phyloP scores from a whole-genome alignment of 768 basidiomycete genomes.

The Kwoniella sp. region DNA sequence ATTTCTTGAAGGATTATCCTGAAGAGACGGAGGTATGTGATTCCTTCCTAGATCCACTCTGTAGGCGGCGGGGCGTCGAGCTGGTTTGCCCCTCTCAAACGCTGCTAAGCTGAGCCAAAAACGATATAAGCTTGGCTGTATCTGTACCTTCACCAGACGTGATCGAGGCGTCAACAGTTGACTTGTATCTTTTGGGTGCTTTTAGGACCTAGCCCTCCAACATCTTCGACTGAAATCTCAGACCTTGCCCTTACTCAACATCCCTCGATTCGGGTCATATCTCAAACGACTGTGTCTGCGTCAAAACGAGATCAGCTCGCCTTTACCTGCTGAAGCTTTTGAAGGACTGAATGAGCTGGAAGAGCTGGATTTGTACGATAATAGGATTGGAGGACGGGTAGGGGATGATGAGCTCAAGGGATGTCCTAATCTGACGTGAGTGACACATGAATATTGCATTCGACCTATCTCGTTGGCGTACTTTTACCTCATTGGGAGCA shows the following conservation, averaged over 20 bases:
- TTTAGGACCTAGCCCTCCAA: slow-evolving; percentile 81
- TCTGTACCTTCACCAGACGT: no score
- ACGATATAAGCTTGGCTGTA: no score
- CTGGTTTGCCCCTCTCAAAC: no score
- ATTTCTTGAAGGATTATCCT: slow-evolving; percentile 75
- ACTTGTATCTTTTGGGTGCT: no score
- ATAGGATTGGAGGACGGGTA: slow-evolving; percentile 76
- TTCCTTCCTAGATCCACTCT: background rate
- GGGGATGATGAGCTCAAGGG: slow-evolving; percentile 64
- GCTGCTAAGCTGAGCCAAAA: no score
- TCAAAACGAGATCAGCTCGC: slow-evolving; percentile 75
- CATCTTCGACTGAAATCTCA: slow-evolving; percentile 72
- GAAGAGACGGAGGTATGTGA: slow-evolving; percentile 76
- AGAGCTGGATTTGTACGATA: slow-evolving; percentile 95
- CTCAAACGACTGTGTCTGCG: slow-evolving; percentile 77
- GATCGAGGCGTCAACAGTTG: no score
- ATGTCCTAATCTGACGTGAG: slow-evolving; percentile 55
- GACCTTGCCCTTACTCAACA: slow-evolving; percentile 61
- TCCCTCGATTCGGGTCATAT: slow-evolving; percentile 68
- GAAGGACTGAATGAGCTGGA: slow-evolving; percentile 68
- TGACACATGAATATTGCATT: slow-evolving; percentile 7
- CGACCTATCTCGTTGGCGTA: no score
- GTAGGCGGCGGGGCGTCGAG: no score
- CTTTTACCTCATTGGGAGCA: no score
- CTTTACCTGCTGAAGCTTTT: slow-evolving; percentile 72